phyloP scores from a whole-genome alignment of 139 green algal genomes.

The Coccomyxa sp. region DNA sequence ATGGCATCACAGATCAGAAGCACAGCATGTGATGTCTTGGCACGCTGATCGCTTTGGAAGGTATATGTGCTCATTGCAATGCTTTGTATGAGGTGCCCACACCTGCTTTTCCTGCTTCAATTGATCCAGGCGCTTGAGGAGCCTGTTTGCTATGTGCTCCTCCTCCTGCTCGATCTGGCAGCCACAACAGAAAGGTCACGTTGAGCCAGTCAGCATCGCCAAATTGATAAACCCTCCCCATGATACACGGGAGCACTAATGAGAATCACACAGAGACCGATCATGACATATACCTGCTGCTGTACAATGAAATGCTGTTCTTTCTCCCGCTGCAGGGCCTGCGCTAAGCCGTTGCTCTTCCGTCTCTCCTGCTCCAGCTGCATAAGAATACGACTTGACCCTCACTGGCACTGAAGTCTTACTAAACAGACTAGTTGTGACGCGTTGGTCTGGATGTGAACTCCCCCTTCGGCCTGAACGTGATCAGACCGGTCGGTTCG shows the following conservation, averaged over 20 bases:
- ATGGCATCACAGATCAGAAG: background rate
- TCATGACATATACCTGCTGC: too few species aligned
- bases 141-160: slow-evolving; percentile 76
- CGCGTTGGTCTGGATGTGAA: too few species aligned
- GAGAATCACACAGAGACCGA: too few species aligned
- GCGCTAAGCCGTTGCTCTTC: slow-evolving; percentile 15
- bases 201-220: background rate
- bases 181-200: background rate
- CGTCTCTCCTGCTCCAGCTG: slow-evolving; percentile 19
- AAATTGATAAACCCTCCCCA: too few species aligned
- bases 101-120: slow-evolving; percentile 70
- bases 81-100: background rate
- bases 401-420: too few species aligned
- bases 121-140: slow-evolving; percentile 75
- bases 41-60: too few species aligned
- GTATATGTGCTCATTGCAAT: too few species aligned
- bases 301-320: slow-evolving; percentile 4
- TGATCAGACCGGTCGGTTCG: too few species aligned
- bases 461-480: too few species aligned
- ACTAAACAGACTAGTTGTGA: too few species aligned
- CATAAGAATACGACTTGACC: background rate
- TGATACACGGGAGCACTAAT: too few species aligned
- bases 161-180: slow-evolving; percentile 69
- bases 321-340: slow-evolving; percentile 42
- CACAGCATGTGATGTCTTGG: background rate